Conservation (phyloP, 2,329 filamentous ascomycete species). For the Botrytis pseudocinerea region DNA sequence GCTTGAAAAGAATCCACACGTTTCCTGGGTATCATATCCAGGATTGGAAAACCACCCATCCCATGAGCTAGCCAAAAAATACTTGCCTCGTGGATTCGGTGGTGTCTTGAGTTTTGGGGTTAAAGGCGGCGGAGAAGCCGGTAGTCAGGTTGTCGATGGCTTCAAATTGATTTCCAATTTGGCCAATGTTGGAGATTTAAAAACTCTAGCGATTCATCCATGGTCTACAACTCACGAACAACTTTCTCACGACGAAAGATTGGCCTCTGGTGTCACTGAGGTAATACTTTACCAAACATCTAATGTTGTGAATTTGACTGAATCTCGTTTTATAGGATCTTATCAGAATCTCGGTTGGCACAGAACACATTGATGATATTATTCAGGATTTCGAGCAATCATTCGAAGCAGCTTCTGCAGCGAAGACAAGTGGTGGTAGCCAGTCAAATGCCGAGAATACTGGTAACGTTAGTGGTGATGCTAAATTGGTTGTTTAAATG, state of each 20-base stretch:
- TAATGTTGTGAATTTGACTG: conserved; percentile 7
- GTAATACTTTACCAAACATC: conserved; percentile 42
- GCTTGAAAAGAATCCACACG: conserved; percentile 79
- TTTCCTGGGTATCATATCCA: conserved; percentile 92
- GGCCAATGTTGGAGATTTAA: conserved; percentile 93
- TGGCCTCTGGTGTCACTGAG: conserved; percentile 78
- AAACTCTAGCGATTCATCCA: conserved; percentile 92
- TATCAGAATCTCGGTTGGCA: conserved; percentile 93
- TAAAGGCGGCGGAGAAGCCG: conserved; percentile 81
- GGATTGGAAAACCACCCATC: conserved; percentile 79
- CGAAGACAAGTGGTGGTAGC: conserved; percentile 39
- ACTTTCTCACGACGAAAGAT: conserved; percentile 77
- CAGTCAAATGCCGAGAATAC: conserved; percentile 31
- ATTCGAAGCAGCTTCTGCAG: conserved; percentile 62
- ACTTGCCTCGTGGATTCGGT: conserved; percentile 80
- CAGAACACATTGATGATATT: conserved; percentile 96
- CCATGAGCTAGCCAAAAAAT: conserved; percentile 80
- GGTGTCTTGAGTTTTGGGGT: conserved; percentile 93
- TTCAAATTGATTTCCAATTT: conserved; percentile 96
- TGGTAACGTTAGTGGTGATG: conserved; percentile 30
- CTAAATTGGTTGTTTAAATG: conserved; percentile 36
- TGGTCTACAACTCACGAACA: conserved; percentile 97
- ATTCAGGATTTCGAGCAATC: conserved; percentile 94
- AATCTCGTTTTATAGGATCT: conserved; percentile 59
- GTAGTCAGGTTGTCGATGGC: conserved; percentile 84